Evolutionary conservation across 495 filamentous ascomycete species (phyloP).

Genomic region (Aspergillus bertholletiae): DNA sequence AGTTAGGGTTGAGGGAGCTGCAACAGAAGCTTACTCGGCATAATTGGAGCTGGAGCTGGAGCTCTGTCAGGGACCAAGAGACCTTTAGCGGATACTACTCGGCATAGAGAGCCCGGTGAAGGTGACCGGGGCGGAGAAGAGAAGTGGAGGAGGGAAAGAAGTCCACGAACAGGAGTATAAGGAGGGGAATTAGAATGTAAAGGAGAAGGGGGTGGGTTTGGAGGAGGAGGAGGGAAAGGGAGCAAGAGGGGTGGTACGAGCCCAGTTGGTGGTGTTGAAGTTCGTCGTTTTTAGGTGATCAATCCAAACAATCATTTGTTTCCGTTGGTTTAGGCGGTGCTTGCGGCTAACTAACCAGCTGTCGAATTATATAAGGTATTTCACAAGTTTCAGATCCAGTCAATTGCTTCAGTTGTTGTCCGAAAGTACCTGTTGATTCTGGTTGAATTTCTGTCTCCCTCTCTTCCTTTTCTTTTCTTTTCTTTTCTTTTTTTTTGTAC

Average conservation of each 20-base stretch:
- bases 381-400: not conserved
- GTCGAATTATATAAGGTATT: too few relatives aligned
- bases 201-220: not conserved
- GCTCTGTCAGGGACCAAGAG: slow-evolving; percentile 25
- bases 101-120: slow-evolving; percentile 22
- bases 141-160: slow-evolving; percentile 3
- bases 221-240: not conserved
- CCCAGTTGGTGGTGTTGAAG: slow-evolving; percentile 1
- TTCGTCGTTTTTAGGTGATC: too few relatives aligned
- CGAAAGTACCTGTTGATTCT: too few relatives aligned
- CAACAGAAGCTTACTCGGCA: slow-evolving; percentile 36
- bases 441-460: not conserved
- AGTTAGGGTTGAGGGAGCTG: not conserved
- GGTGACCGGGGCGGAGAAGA: slow-evolving; percentile 6
- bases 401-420: too few relatives aligned
- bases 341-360: not conserved
- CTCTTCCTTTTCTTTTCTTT: not conserved
- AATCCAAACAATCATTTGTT: not conserved
- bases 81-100: slow-evolving; percentile 24
- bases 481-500: too few relatives aligned
- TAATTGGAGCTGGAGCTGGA: slow-evolving; percentile 26
- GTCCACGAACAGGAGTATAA: slow-evolving; percentile 4
- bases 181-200: slow-evolving; percentile 8
- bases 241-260: not conserved
- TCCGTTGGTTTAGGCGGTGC: not conserved